Base-by-base conservation (phyloP, 176 grass and related monocot species). In the Carex parvula region DNA sequence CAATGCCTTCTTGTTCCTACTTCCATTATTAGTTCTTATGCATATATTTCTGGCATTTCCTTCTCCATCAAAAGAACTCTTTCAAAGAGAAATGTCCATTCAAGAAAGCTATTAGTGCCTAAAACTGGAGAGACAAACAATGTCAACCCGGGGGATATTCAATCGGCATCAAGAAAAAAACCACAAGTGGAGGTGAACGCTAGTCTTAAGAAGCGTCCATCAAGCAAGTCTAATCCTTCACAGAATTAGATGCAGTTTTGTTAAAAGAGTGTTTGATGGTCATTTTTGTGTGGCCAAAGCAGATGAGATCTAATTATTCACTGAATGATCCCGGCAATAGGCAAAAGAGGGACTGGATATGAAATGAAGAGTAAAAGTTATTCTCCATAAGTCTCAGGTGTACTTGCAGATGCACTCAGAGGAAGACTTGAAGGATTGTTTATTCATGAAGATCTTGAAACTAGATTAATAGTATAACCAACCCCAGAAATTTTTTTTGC, bases 221-320 rank as follows among this genome's bases (percentile, higher is more conserved):
- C 11, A 3, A 83, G 80, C 80, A 83, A 67, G 12, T 53, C 39
- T 83, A 83, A 83, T 83, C 80, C 80, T 83, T 67, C 60, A 29
- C 41, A 54, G 7, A 83, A 83, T 52, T 83, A 83, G 80, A 44
- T 21, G 57, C 16, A 46, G 26, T 63, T 68, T 64, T 68, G 20
- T 64, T 81, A 39, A 15, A 44, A 81, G 55, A 81, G 8, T 64
- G 42, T 64, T 81, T 64, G 79, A 46, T 13, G 42, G 6, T 32
- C 46, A 48, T 44, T 18, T 81, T 66, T 56, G n/a, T 55, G 50
- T 30, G 73, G 13, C 73, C n/a, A 56, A 55, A 56, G 50, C 22
- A 77, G 73, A 18, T 77, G 26, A 55, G n/a, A 77, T 14, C 73
- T 70, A n/a, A 24, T 16, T 77, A 33, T 50, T 21, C 7, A 24